phyloP scores from a whole-genome alignment of 208 protist species.

The Crithidia thermophila region DNA sequence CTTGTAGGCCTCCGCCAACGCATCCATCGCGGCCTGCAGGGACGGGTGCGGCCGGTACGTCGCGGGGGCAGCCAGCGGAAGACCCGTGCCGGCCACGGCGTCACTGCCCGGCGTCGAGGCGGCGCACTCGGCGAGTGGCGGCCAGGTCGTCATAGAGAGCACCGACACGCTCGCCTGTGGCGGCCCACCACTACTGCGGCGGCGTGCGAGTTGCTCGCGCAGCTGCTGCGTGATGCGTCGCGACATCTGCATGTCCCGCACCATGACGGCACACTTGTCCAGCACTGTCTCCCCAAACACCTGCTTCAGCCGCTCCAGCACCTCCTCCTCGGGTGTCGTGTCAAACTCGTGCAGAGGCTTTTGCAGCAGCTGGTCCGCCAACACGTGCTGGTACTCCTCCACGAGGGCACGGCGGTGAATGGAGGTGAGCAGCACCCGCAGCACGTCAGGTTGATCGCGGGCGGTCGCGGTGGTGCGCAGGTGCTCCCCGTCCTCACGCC shows the following conservation, averaged over 20 bases:
- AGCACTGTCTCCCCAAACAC: constrained; percentile 80
- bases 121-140: constrained; percentile 35
- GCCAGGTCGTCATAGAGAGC: constrained; percentile 78
- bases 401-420: constrained; percentile 65
- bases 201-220: constrained; percentile 30
- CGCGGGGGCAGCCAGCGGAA: constrained; percentile 34
- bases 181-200: not conserved
- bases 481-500: constrained; percentile 1
- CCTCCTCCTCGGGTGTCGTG: constrained; percentile 81
- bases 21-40: constrained; percentile 58
- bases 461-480: constrained; percentile 14
- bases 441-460: constrained; percentile 61
- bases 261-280: constrained; percentile 78
- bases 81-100: constrained; percentile 14
- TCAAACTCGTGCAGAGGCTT: constrained; percentile 82
- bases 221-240: constrained; percentile 72
- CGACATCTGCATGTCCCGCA: constrained; percentile 83
- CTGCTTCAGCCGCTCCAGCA: constrained; percentile 87
- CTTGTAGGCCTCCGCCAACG: constrained; percentile 61
- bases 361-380: constrained; percentile 70
- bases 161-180: constrained; percentile 58
- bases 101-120: constrained; percentile 18
- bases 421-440: constrained; percentile 80
- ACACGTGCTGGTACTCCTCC: constrained; percentile 74
- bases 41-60: constrained; percentile 61